Evolutionary conservation across 768 basidiomycete species (phyloP), one percentile per base, ranked within the genome.

Genomic region (Agaricus sinodeliciosus): DNA sequence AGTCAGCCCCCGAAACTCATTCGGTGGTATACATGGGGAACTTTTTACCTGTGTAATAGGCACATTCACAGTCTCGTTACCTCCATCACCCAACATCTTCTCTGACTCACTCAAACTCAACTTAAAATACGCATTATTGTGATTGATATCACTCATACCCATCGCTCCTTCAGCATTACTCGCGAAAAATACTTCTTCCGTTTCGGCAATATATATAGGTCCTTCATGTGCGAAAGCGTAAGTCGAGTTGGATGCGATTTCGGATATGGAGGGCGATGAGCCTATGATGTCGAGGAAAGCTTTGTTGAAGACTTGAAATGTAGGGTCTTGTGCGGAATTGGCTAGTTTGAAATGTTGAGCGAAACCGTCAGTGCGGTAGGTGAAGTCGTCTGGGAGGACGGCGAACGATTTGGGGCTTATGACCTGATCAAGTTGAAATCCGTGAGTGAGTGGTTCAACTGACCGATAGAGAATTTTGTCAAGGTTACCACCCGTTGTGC

Each of bases 211-310:
- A 65, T 81, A 88, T 1, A 90, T 71, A 0, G 86, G 85, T 2
- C 85, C 89, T 66, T 92, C 90, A 61, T 91, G 88, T 15, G 87
- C 87, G 56, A 88, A 81, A 2, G 83, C 83, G 63, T 82, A 84
- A 3, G 74, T 78, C 3, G 76, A 74, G 54, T 81, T 79, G 5
- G 77, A 75, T 0, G 81, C 80, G 43, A 92, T 77, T 55, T 78
- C 64, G 3, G 76, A 74, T 45, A 90, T 75, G 0, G 76, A 75
- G 5, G 87, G 80, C 22, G 69, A 67, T 3, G 65, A 56, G 1
- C 87, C 88, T 0, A 88, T 74, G 50, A 89, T 69, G 4, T 63
- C 51, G 40, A 84, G 67, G 66, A 90, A 89, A 16, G 66, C 59
- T 16, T 51, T 43, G 54, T 77, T 67, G 54, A 76, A 75, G 49